These are phyloP conservation scores for Phtheirospermum japonicum DNA, from an alignment of 257 asterid species.

Conservation along the genomic window DNA sequence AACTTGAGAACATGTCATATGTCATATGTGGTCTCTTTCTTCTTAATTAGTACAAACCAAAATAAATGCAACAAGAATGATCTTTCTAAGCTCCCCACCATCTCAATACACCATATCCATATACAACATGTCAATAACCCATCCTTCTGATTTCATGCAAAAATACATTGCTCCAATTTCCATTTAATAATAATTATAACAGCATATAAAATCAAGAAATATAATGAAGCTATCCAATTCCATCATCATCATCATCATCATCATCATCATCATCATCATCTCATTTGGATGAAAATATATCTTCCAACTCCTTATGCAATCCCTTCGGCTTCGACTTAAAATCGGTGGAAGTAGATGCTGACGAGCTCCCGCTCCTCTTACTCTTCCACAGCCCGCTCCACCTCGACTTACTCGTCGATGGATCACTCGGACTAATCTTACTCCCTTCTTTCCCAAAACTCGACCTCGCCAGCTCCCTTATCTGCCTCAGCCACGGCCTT, in stretches of 20 bases:
- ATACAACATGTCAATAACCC: too few relatives aligned
- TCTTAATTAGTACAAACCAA: too few relatives aligned
- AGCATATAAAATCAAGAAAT: too few relatives aligned
- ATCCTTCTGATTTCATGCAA: too few relatives aligned
- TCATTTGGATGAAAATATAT: slow-evolving; percentile 78
- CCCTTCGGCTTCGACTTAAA: slow-evolving; percentile 59
- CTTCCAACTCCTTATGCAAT: slow-evolving; percentile 73
- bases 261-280: background rate
- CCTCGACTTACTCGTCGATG: slow-evolving; percentile 57
- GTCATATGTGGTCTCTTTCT: too few relatives aligned
- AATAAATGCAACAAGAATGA: too few relatives aligned
- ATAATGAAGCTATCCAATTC: background rate
- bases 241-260: too few relatives aligned
- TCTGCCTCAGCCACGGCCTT: slow-evolving; percentile 70
- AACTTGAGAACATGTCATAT: too few relatives aligned
- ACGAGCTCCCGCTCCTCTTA: slow-evolving; percentile 74
- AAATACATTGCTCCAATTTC: too few relatives aligned
- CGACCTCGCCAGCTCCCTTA: slow-evolving; percentile 71
- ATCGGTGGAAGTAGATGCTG: slow-evolving; percentile 57
- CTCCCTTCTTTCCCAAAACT: slow-evolving; percentile 64
- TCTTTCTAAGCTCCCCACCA: too few relatives aligned
- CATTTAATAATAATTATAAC: too few relatives aligned
- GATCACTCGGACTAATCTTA: slow-evolving; percentile 39
- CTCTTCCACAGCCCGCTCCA: slow-evolving; percentile 67
- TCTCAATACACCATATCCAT: too few relatives aligned